Conservation (phyloP, 768 basidiomycete genomes). For the Lentinula aciculospora region DNA sequence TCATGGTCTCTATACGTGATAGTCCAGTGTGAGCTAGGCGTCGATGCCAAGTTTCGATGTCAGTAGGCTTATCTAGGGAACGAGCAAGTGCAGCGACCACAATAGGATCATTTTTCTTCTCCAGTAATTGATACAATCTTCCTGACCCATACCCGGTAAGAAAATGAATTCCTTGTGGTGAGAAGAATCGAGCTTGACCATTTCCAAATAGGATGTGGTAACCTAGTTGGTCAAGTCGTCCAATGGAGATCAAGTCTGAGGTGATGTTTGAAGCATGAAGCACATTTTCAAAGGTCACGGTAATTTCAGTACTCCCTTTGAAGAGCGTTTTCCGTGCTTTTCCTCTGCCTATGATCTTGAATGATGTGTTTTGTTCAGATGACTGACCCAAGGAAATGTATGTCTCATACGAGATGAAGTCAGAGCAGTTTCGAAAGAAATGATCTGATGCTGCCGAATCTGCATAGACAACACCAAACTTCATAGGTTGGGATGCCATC, state of each 20-base stretch:
- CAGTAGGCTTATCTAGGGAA: no score
- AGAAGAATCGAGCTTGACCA: background rate
- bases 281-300: constrained; percentile 1
- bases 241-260: constrained; percentile 12
- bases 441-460: constrained; percentile 4
- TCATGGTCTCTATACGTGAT: background rate
- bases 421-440: no score
- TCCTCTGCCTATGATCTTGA: constrained; percentile 17
- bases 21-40: background rate
- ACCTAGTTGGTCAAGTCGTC: constrained; percentile 10
- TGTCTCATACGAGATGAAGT: constrained; percentile 6
- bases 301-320: constrained; percentile 4
- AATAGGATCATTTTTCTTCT: background rate
- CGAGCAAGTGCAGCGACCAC: background rate
- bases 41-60: no score
- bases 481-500: no score
- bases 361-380: constrained; percentile 13
- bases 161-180: background rate
- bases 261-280: constrained; percentile 7
- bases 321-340: constrained; percentile 14
- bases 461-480: no score
- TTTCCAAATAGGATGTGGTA: constrained; percentile 5
- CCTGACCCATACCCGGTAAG: background rate
- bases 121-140: background rate
- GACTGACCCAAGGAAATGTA: constrained; percentile 13